These are phyloP conservation scores for Jaminaea rosea DNA, from an alignment of 1,284 basidiomycete genomes.

Conservation along the genomic window DNA sequence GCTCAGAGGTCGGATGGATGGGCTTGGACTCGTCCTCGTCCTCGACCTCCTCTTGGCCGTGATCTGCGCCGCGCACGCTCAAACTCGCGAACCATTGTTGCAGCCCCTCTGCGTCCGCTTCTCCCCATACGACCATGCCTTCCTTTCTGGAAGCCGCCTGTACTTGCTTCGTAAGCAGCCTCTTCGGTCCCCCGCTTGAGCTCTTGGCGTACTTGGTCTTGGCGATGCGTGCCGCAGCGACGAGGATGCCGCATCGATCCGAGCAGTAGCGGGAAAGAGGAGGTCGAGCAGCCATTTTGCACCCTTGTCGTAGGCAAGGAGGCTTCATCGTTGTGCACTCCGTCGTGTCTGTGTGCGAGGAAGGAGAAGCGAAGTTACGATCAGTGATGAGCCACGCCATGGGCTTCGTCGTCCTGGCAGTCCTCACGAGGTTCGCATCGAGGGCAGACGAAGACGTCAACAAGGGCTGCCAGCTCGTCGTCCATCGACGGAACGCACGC, in stretches of 20 bases:
- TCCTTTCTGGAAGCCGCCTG: constrained; percentile 4
- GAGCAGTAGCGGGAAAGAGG: constrained; percentile 17
- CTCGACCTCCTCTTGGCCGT: background rate
- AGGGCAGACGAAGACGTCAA: constrained; percentile 17
- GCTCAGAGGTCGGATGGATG: no score
- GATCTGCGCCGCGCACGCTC: background rate
- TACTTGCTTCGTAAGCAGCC: constrained; percentile 1
- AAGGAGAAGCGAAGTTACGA: background rate
- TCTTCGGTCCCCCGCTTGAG: constrained; percentile 1
- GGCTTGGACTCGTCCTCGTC: background rate
- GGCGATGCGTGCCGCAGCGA: constrained; percentile 9
- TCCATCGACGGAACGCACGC: constrained; percentile 12
- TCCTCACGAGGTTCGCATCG: constrained; percentile 11
- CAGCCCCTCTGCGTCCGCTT: background rate
- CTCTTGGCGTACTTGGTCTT: constrained; percentile 6
- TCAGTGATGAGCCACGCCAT: background rate
- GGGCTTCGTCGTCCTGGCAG: background rate
- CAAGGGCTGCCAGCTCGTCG: constrained; percentile 9
- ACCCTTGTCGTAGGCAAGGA: constrained; percentile 5
- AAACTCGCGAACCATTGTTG: constrained; percentile 1
- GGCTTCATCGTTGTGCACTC: constrained; percentile 16
- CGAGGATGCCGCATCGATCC: constrained; percentile 13
- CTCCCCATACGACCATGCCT: constrained; percentile 10
- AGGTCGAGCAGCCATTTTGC: constrained; percentile 9
- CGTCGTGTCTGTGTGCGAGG: constrained; percentile 1